Evolutionary conservation across 2,329 filamentous ascomycete species (phyloP), one percentile per base, ranked within the genome.

Genomic region (Cordyceps farinosa): DNA sequence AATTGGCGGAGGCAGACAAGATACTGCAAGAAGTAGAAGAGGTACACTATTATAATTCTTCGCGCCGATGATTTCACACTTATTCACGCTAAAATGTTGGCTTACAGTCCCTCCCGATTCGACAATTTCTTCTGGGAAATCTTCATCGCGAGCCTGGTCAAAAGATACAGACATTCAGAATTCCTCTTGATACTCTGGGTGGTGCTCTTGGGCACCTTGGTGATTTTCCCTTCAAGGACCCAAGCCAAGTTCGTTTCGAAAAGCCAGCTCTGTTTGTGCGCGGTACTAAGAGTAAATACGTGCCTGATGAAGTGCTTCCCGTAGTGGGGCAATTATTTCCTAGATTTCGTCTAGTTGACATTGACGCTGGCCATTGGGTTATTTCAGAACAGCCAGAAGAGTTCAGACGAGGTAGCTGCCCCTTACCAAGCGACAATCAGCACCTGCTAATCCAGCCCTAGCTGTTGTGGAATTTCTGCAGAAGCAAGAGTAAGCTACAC

Each of bases 91-190:
- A 22, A 22, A 22, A 22, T 22, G 44, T 22, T 44, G 32, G 11
- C 27, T 8, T 29, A 72, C 59, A 87, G 80, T 86, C 88, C 15
- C 75, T 96, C 5, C 80, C 87, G 0, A 89, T 99, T 68, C 88
- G 95, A 2, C 93, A 97, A 72, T 99, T 98, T 75, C 84, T 99
- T 17, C 84, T 99, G 1, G 91, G 90, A 11, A 99, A 98, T 73
- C 80, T 98, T 45, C 76, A 89, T 68, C 85, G 87, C 5, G 79
- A 82, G 0, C 47, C 68, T 9, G 76, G 74, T 17, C 77, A 81
- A 57, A 80, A 83, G 38, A 79, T 79, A 2, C 84, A 90, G 69
- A 87, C 85, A 69, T 97, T 95, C 77, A 85, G 91, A 34, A 87
- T 98, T 3, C 94, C 95, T 0, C 78, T 99, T 11, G 81, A 84